Conservation (phyloP, 2,329 filamentous ascomycete genomes). For the Penicillium glabrum region DNA sequence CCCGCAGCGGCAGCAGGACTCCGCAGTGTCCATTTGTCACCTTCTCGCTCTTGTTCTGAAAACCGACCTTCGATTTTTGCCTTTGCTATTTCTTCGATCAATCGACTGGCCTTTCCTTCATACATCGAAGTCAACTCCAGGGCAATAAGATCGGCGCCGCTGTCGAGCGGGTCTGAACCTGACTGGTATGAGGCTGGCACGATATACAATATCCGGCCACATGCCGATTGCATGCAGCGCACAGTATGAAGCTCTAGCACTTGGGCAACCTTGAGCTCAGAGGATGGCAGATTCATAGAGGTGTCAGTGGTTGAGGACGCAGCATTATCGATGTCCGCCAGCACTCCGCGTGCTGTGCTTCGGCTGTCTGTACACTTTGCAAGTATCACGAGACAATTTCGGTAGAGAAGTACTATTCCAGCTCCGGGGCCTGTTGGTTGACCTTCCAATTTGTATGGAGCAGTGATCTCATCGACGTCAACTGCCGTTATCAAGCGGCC, state of each 20-base stretch:
- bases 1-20: slow-evolving; percentile 62
- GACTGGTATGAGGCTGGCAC: slow-evolving; percentile 28
- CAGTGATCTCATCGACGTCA: slow-evolving; percentile 73
- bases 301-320: slow-evolving; percentile 52
- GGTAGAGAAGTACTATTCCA: slow-evolving; percentile 80
- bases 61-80: slow-evolving; percentile 84
- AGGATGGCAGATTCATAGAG: slow-evolving; percentile 37
- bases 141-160: slow-evolving; percentile 55
- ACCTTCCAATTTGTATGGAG: slow-evolving; percentile 63
- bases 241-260: slow-evolving; percentile 69
- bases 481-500: slow-evolving; percentile 79
- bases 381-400: slow-evolving; percentile 75
- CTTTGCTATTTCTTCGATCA: slow-evolving; percentile 82
- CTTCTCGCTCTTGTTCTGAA: slow-evolving; percentile 77
- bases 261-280: slow-evolving; percentile 74
- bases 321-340: slow-evolving; percentile 83
- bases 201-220: slow-evolving; percentile 40
- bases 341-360: slow-evolving; percentile 70
- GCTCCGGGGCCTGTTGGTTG: slow-evolving; percentile 48
- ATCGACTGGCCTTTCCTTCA: slow-evolving; percentile 72
- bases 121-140: slow-evolving; percentile 74
- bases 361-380: slow-evolving; percentile 66
- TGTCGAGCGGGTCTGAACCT: slow-evolving; percentile 18
- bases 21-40: slow-evolving; percentile 75
- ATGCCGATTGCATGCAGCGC: slow-evolving; percentile 59